These are phyloP conservation scores for Nakaseomyces delphensis DNA, from an alignment of 1,139 yeast genomes.

Conservation along the genomic window DNA sequence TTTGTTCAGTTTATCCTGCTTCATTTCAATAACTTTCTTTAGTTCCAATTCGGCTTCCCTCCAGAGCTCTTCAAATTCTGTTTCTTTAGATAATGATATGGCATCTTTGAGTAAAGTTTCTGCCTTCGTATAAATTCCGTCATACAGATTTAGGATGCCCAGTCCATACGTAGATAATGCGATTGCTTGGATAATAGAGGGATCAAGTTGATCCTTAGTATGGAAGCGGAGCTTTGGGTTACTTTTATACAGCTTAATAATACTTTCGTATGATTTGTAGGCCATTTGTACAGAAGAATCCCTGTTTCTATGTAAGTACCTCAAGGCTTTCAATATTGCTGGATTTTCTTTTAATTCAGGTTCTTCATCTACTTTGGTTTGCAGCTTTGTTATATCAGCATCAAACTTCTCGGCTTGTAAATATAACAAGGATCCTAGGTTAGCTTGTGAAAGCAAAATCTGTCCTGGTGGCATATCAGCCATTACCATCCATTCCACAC, in stretches of 20 bases:
- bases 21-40: slow-evolving; percentile 31
- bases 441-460: slow-evolving; percentile 56
- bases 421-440: slow-evolving; percentile 63
- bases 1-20: too few species aligned
- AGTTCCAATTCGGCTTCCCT: slow-evolving; percentile 61
- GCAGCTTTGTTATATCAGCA: slow-evolving; percentile 35
- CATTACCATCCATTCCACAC: slow-evolving; percentile 65
- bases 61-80: slow-evolving; percentile 56
- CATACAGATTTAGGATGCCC: slow-evolving; percentile 67
- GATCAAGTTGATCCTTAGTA: slow-evolving; percentile 35
- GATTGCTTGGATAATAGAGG: slow-evolving; percentile 50
- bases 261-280: slow-evolving; percentile 43
- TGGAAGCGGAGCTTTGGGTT: slow-evolving; percentile 36
- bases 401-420: slow-evolving; percentile 64
- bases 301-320: slow-evolving; percentile 28
- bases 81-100: slow-evolving; percentile 57
- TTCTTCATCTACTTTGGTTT: slow-evolving; percentile 24
- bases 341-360: slow-evolving; percentile 23
- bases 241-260: slow-evolving; percentile 46
- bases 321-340: slow-evolving; percentile 19
- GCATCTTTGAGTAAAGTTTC: slow-evolving; percentile 60
- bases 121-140: slow-evolving; percentile 38
- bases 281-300: slow-evolving; percentile 40
- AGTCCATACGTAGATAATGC: slow-evolving; percentile 79
- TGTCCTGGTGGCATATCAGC: slow-evolving; percentile 65